Base-by-base conservation (phyloP, 116 monocot genomes). In the Zostera marina region DNA sequence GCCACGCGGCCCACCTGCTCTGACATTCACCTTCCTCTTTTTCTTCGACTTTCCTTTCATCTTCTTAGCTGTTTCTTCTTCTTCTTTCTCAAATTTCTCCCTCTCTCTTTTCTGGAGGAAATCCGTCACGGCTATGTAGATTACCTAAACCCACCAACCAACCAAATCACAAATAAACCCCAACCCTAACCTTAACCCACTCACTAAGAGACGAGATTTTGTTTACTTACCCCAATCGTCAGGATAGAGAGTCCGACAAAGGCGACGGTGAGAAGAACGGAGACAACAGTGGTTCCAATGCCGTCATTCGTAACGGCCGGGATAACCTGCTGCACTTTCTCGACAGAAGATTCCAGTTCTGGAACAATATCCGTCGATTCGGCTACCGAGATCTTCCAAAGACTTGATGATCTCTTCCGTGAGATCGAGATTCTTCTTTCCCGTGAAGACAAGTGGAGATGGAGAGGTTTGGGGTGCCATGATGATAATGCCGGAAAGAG, bases 71-170 rank as follows among this genome's bases (percentile, higher is more conserved):
- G 74, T 80, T 40, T 70, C 81, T 25, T 74, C 71, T 69, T 88
- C 88, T 47, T 81, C 85, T 62, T 81, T 84, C 73, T 84, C 94
- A 51, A 94, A 88, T 70, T 88, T 88, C 3, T 94, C 94, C 64
- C 63, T 79, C 61, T 88, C 94, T 45, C 88, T 80, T 54, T 88
- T 94, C 73, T 79, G 81, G 68, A 88, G 61, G 69, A 81, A 94
- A 63, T 88, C 88, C 5, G 79, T 75, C 26, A 93, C 81, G 13
- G 70, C 81, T 67, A 90, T 70, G 70, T 81, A 93, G 54, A 93
- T 70, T 24, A 87, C 76, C 86, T 92, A 69, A 67, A 56, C 32
- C 32, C 32, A 32, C 32, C 32, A 25, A 54, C 22, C 58, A 23
- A 1, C n/a, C n/a, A n/a, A 24, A 57, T 32, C 44, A 19, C 6